Evolutionary conservation across 768 basidiomycete genomes (phyloP), one percentile per base, ranked within the genome.

Genomic region (Hemileccinum rubropunctum): DNA sequence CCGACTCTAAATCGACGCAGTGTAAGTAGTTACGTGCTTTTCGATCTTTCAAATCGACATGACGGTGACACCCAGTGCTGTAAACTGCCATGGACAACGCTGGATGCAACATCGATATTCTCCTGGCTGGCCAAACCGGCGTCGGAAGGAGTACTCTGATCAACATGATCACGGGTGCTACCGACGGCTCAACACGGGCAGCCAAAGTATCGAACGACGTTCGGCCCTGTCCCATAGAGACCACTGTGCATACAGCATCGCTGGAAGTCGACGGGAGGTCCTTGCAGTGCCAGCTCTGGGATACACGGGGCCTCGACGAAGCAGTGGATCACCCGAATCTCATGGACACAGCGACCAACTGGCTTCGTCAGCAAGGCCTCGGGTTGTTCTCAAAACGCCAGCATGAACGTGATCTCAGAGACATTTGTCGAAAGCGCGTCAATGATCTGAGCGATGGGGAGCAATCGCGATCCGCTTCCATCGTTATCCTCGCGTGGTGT

Each of bases 251-350:
- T n/a, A 42, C 23, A 6, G 38, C 49, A 23, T 12, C 33, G 6
- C 30, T 63, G 21, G 47, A 45, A 6, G 41, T 30, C 21, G 38
- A 38, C 0, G 50, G 50, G 34, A 37, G 13, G 14, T 30, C 50
- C 32, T 23, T 63, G 12, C 48, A 51, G 20, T 63, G 45, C 37
- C 47, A 33, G 30, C 44, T 64, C 8, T 64, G 60, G 62, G 62
- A 63, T 12, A 63, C 63, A 8, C 53, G 60, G n/a, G 62, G 63
- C 21, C 63, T 63, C 20, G 61, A 63, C 28, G 62, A 63, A 39
- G 58, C 61, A 8, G 51, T 60, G 13, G 60, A 65, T 39, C 49
- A 58, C 36, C 52, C 61, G 5, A 53, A 37, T 39, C 39, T 65
- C 32, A 53, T 65, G 50, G 60, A 57, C 27, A 37, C 28, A 7